Conservation (phyloP, 2,329 filamentous ascomycete species). For the Dendryphion nanum region DNA sequence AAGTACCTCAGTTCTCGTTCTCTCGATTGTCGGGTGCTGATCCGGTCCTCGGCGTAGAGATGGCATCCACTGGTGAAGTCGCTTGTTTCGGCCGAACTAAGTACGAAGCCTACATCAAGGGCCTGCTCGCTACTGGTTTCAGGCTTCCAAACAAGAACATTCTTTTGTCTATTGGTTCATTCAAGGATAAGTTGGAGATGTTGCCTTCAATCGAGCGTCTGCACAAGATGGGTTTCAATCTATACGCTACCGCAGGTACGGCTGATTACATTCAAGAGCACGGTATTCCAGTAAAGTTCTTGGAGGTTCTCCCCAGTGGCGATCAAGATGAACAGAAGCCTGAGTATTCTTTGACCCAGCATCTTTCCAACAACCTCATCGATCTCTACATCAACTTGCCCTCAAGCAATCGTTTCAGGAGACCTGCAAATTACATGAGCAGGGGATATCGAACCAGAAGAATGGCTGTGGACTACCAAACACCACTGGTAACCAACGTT, state of each 20-base stretch:
- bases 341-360: constrained; percentile 95
- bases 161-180: constrained; percentile 90
- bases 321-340: constrained; percentile 81
- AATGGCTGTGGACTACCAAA: constrained; percentile 98
- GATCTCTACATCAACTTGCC: constrained; percentile 98
- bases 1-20: constrained; percentile 99
- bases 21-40: constrained; percentile 94
- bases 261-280: constrained; percentile 96
- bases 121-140: constrained; percentile 92
- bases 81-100: constrained; percentile 95
- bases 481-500: constrained; percentile 95
- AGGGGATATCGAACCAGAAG: constrained; percentile 94
- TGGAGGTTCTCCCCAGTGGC: constrained; percentile 68
- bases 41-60: constrained; percentile 94
- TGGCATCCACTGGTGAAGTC: constrained; percentile 98
- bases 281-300: constrained; percentile 85
- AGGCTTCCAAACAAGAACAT: constrained; percentile 95
- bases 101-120: constrained; percentile 97
- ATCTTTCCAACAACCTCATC: constrained; percentile 95
- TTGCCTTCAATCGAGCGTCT: constrained; percentile 87
- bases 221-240: constrained; percentile 86
- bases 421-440: constrained; percentile 97
- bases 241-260: constrained; percentile 94
- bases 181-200: constrained; percentile 98
- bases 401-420: constrained; percentile 96